Evolutionary conservation across 2,329 filamentous ascomycete species (phyloP), one percentile per base, ranked within the genome.

Genomic region (Cladosporium velox): DNA sequence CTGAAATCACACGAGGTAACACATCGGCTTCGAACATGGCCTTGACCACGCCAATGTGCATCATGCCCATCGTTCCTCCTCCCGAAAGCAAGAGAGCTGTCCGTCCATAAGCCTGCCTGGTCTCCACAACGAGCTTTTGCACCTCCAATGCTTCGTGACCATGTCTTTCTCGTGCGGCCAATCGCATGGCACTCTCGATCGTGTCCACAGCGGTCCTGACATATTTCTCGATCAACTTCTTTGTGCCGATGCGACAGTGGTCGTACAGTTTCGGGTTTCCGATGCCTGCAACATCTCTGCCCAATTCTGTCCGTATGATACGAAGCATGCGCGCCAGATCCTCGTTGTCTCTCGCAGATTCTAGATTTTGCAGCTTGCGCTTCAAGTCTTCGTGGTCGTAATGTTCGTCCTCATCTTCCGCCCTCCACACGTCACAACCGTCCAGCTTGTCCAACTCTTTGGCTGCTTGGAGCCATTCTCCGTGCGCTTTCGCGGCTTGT

Each of bases 21-120:
- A 96, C 82, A 8, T 87, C 86, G 3, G 87, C 84, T 73, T 95
- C 88, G 76, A 89, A 93, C 2, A 97, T 83, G 4, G 90, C 86
- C 77, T 96, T 96, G 64, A 96, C 81, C 2, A 97, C 92, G 1
- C 93, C 93, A 64, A 96, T 90, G 76, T 97, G 93, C 67, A 91
- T 91, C 91, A 97, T 96, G 49, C 93, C 93, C 79, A 96, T 92
- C 0, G 93, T 95, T 1, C 90, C 92, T 2, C 93, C 93, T 8
- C 93, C 93, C 4, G 92, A 96, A 11, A 97, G 82, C 11, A 96
- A 82, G 60, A 97, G 80, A 0, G 92, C 93, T 69, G 90, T 95
- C 68, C 92, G 86, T n/a, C 92, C 92, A 74, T 93, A 96, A 41
- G 91, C 90, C 74, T 93, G 91, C 47, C 91, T 86, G 1, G 91